Base-by-base conservation (phyloP, 768 basidiomycete genomes). In the Multifurca ochricompacta region DNA sequence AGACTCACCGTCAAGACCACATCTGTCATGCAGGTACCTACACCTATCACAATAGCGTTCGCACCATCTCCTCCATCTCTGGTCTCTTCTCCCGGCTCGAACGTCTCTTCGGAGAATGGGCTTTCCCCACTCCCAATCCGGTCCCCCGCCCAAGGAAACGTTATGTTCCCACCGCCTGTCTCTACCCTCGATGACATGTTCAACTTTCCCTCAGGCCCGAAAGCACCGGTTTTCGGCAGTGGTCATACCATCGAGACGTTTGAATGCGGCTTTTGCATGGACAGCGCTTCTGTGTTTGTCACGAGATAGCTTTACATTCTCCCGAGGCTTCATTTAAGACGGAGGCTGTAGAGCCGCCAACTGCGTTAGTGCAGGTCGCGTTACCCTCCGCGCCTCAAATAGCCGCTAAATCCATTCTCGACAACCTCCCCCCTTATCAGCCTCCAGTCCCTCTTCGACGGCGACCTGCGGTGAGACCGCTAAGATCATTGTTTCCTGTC, bases 391-490 rank as follows among this genome's bases (percentile, higher is more conserved):
- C 59, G 51, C 48, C 61, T 21, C 42, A 62, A 14, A 51, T 53
- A 42, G 28, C 40, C 50, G 10, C 69, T n/a, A 58, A 67, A n/a
- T 88, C 83, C 47, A 84, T 87, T 51, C 74, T 89, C 36, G 86
- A 89, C 53, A 82, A 86, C 60, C 76, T 88, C 1, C 86, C 89
- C 34, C 77, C 82, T 9, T 91, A 86, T 66, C 85, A 91, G 62
- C 82, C 89, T 0, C 78, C 91, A 2, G 81, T 94, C 25, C 89
- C 90, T 30, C 79, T 94, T 34, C 85, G 84, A 49, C 81, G 84
- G 36, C 76, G 78, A 28, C 63, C 71, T 1, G 62, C 66, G 37
- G 64, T 62, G 59, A 64, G 71, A 14, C 69, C 67, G 5, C 61
- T 68, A 32, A 78, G 76, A 51, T 68, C 78, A 11, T 69, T 86